Evolutionary conservation across 306 rosid genomes (phyloP).

Genomic region (Aeschynomene evenia): DNA sequence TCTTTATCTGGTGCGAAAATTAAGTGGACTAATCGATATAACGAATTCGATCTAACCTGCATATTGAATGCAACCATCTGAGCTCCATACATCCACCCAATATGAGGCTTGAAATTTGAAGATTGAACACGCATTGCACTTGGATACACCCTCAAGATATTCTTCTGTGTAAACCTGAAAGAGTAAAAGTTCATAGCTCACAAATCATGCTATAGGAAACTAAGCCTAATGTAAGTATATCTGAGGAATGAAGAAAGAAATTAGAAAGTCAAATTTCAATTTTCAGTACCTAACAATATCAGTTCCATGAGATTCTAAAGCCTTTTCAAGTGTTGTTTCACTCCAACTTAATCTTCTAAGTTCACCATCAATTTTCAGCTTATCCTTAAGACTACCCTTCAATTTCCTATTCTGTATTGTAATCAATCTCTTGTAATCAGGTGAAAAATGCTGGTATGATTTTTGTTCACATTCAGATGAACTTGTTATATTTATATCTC

Average conservation of each 20-base stretch:
- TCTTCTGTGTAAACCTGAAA: constrained; percentile 79
- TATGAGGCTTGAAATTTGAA: constrained; percentile 77
- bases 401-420: constrained; percentile 77
- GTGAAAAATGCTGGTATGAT: constrained; percentile 44
- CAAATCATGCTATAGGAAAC: neutral
- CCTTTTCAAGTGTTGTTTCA: constrained; percentile 73
- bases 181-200: constrained; percentile 26
- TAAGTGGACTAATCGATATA: no score
- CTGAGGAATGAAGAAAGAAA: neutral
- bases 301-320: constrained; percentile 55
- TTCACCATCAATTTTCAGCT: constrained; percentile 54
- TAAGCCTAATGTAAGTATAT: neutral
- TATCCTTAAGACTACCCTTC: constrained; percentile 64
- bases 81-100: constrained; percentile 95
- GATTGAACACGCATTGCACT: constrained; percentile 74
- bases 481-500: constrained; percentile 23
- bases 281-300: constrained; percentile 83
- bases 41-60: constrained; percentile 55
- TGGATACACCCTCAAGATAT: constrained; percentile 80
- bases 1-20: no score
- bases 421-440: constrained; percentile 66
- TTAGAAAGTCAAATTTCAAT: no score
- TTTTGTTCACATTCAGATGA: constrained; percentile 36
- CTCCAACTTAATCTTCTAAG: constrained; percentile 85
- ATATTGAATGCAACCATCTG: constrained; percentile 98